These are phyloP conservation scores for Cytospora piceae DNA, from an alignment of 2,329 filamentous ascomycete species.

Conservation along the genomic window DNA sequence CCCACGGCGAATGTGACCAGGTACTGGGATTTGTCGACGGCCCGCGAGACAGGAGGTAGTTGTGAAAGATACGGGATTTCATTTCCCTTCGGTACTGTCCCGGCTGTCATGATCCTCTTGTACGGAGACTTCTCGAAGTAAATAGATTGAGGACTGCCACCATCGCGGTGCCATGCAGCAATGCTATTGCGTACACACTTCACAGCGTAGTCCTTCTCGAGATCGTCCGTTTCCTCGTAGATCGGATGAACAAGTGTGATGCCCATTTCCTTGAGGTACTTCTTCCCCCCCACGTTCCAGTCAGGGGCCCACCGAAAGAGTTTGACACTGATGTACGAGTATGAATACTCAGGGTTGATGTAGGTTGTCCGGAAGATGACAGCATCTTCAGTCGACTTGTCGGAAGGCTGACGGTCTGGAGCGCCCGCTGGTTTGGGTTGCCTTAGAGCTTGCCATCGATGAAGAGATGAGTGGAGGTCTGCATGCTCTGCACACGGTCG, in stretches of 20 bases:
- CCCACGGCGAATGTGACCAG: not conserved
- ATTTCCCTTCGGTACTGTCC: not conserved
- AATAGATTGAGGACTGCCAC: not conserved
- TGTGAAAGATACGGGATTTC: not conserved
- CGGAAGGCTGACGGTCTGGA: not conserved
- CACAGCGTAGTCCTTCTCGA: not conserved
- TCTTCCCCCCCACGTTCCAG: not conserved
- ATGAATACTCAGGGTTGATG: not conserved
- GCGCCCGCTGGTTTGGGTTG: not conserved
- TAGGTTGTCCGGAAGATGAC: not conserved
- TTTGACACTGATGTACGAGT: not conserved
- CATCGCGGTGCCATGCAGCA: not conserved
- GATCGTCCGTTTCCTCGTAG: not conserved
- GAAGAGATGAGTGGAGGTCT: not conserved
- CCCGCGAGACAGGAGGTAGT: not conserved
- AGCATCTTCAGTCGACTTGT: not conserved
- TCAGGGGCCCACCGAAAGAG: not conserved
- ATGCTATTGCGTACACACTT: not conserved
- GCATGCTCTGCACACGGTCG: not conserved
- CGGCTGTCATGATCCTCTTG: not conserved
- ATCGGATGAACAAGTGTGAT: not conserved
- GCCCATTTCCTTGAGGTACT: not conserved
- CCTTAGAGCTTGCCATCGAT: not conserved
- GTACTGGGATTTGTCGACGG: not conserved
- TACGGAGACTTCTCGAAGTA: not conserved